A percentile compares a stretch with the other conserved stretches of the same genome.
These are phyloP conservation scores for Backusella tuberculispora DNA, from an alignment of 192 early-diverging fungal species.

Conservation along the genomic window DNA sequence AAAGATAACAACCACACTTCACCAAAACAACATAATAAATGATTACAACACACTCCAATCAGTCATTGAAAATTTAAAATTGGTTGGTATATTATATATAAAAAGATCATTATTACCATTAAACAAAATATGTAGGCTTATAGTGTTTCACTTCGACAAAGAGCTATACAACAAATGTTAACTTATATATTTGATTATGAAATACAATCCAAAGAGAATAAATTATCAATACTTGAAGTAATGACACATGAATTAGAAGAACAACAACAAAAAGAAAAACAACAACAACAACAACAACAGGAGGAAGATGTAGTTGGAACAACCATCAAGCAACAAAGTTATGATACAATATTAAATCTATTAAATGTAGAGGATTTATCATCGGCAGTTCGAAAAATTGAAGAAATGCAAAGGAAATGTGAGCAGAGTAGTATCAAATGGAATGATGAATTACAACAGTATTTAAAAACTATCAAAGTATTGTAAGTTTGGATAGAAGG, in stretches of 20 bases:
- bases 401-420: neutral
- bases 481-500: slow-evolving; percentile 9
- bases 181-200: slow-evolving; percentile 4
- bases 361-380: neutral
- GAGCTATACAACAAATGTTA: neutral
- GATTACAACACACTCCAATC: neutral
- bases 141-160: neutral
- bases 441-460: neutral
- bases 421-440: neutral
- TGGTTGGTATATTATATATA: neutral
- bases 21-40: neutral
- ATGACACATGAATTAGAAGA: neutral
- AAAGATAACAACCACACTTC: slow-evolving; percentile 4
- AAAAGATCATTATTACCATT: too few relatives aligned
- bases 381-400: neutral
- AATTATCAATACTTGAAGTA: neutral
- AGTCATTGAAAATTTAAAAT: neutral
- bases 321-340: neutral
- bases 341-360: neutral
- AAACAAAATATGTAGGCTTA: neutral
- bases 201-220: neutral
- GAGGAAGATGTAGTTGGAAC: neutral
- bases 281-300: neutral
- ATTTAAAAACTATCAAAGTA: neutral
- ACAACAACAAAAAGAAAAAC: neutral